phyloP scores from a whole-genome alignment of 2,329 filamentous ascomycete genomes.

The Scedosporium dehoogii region DNA sequence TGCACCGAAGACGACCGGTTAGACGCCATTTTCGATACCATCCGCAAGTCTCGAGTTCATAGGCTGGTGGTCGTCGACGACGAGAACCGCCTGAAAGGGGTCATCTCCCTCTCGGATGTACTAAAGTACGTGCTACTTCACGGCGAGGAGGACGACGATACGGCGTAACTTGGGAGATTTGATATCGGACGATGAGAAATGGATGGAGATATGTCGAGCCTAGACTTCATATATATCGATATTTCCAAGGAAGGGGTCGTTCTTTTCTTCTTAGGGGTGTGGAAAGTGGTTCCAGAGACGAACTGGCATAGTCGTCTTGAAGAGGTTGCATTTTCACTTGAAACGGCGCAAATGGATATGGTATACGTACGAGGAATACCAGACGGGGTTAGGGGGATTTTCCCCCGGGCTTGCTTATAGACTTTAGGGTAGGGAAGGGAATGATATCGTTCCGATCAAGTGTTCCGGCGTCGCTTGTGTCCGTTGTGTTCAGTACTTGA shows the following conservation, averaged over 20 bases:
- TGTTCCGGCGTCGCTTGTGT: not conserved
- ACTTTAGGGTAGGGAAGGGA: not conserved
- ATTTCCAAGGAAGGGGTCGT: not conserved
- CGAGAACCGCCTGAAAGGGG: constrained; percentile 71
- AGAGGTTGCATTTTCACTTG: not conserved
- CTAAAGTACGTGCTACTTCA: constrained; percentile 86
- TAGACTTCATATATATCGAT: not conserved
- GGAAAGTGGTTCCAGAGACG: not conserved
- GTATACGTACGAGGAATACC: constrained; percentile 3
- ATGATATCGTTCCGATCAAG: not conserved
- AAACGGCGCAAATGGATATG: not conserved
- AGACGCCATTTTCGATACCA: constrained; percentile 93
- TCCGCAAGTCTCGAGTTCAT: constrained; percentile 90
- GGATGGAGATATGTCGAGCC: too few species aligned
- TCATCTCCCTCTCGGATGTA: constrained; percentile 92
- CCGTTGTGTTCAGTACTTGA: not conserved
- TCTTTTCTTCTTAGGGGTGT: not conserved
- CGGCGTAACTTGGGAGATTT: not conserved
- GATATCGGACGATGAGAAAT: not conserved
- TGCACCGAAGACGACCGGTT: constrained; percentile 86
- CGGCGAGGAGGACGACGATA: constrained; percentile 45
- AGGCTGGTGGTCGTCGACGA: constrained; percentile 90
- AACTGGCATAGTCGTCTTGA: not conserved
- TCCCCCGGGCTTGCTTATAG: constrained; percentile 4
- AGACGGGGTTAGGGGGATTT: not conserved